These are phyloP conservation scores for Thraustochytrium striatum DNA, from an alignment of 352 stramenopile genomes.

Conservation along the genomic window DNA sequence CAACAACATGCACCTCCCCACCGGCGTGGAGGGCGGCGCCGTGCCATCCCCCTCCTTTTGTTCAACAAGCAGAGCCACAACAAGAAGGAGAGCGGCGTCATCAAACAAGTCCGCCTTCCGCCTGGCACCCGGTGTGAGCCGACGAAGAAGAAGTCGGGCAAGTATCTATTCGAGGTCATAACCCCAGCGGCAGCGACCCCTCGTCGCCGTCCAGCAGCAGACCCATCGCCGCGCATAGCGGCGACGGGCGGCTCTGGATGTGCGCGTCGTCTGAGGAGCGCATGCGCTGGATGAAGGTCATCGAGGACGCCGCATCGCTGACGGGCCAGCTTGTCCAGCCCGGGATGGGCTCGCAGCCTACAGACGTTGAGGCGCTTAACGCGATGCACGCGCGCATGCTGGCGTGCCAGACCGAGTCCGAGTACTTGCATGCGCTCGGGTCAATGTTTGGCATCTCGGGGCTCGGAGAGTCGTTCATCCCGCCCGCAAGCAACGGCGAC, in stretches of 20 bases:
- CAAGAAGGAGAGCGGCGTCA: slow-evolving; percentile 17
- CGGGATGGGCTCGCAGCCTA: neutral
- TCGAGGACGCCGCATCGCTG: slow-evolving; percentile 37
- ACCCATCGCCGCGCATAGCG: neutral
- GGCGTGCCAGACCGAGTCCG: neutral
- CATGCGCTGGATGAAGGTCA: slow-evolving; percentile 42
- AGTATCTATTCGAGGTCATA: slow-evolving; percentile 37
- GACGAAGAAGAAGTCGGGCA: slow-evolving; percentile 38
- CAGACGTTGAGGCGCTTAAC: slow-evolving; percentile 5
- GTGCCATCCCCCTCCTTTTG: neutral
- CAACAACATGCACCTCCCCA: neutral
- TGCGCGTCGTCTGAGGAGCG: slow-evolving; percentile 6
- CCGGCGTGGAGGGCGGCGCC: neutral
- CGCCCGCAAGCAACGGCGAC: too few relatives aligned
- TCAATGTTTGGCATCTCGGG: slow-evolving; percentile 20
- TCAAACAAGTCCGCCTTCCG: slow-evolving; percentile 18
- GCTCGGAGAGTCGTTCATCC: neutral
- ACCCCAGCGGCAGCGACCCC: neutral
- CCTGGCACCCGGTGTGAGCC: slow-evolving; percentile 20
- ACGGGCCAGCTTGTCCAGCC: too few relatives aligned
- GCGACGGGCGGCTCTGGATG: neutral
- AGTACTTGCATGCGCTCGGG: slow-evolving; percentile 19
- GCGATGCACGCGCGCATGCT: neutral
- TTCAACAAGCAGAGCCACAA: slow-evolving; percentile 16
- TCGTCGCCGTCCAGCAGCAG: neutral